Base-by-base conservation (phyloP, 805 yeast species). In the Spathaspora hagerdaliae region DNA sequence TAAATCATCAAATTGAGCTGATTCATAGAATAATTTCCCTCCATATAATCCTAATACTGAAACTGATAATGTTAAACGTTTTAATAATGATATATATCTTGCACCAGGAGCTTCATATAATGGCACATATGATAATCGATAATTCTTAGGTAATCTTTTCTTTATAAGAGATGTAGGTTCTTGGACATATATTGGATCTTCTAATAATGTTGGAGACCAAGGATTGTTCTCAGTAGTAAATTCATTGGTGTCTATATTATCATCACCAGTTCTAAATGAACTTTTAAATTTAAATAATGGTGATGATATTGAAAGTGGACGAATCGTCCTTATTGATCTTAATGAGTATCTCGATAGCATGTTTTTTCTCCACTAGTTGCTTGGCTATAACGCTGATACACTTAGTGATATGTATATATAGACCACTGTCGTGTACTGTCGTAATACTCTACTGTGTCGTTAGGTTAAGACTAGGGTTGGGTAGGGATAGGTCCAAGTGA, bases 101-200 rank as follows among this genome's bases (percentile, higher is more conserved):
- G 79, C 70, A 2, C 82, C 71, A 0, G 90, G 88, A 0, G 85
- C 80, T 41, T 72, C 77, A 54, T 86, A 86, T 26, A 86, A 53
- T 3, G 91, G 85, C 48, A 71, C 72, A 54, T 80, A 76, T 2
- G 86, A 80, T 6, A 82, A 64, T 43, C 88, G 64, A 47, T 59
- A 75, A 26, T 80, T 71, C 5, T 67, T 58, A 6, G 82, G 82
- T 24, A 85, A 58, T n/a, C 73, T 72, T 11, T 72, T 73, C 12
- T 72, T 56, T 29, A 68, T 61, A 11, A 73, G 46, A 0, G 69
- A 52, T 3, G 73, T 67, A 1, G 79, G 77, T 27, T 67, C 65
- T 38, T 73, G 63, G 12, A 78, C 57, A 56, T 69, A 51, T 15
- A 61, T 75, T 27, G 67, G 67, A 51, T 78, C 81, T 43, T 71